These are phyloP conservation scores for Cystofilobasidium capitatum DNA, from an alignment of 768 basidiomycete genomes.

Conservation along the genomic window DNA sequence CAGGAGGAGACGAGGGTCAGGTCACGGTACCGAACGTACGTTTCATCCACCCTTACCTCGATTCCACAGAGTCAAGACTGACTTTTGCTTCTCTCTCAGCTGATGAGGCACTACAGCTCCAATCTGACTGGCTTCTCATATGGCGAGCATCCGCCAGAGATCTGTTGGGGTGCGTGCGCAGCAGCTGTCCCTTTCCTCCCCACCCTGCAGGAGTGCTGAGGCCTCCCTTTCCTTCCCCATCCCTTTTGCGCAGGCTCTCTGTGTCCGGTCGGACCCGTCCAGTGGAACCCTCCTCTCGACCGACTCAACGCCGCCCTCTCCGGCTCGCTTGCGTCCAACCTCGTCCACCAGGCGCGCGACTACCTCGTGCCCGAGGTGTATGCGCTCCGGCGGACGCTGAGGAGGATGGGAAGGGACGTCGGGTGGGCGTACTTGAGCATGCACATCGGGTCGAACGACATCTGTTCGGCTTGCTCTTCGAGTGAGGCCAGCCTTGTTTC, in stretches of 20 bases:
- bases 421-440: not conserved
- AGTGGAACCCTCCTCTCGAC: slow-evolving; percentile 11
- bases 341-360: slow-evolving; percentile 7
- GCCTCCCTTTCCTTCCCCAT: too few species aligned
- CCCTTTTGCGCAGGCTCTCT: slow-evolving; percentile 1
- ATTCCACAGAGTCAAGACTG: too few species aligned
- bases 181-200: not conserved
- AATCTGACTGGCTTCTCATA: slow-evolving; percentile 16
- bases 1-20: slow-evolving; percentile 15
- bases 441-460: slow-evolving; percentile 24
- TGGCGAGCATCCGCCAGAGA: slow-evolving; percentile 16
- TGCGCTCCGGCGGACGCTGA: too few species aligned
- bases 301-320: slow-evolving; percentile 24
- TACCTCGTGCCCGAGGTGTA: too few species aligned
- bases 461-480: not conserved
- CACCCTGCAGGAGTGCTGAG: not conserved
- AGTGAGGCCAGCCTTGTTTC: slow-evolving; percentile 1
- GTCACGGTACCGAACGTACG: slow-evolving; percentile 21
- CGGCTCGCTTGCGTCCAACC: slow-evolving; percentile 18
- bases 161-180: slow-evolving; percentile 19
- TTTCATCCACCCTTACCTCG: not conserved
- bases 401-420: not conserved
- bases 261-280: slow-evolving; percentile 17
- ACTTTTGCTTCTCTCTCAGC: not conserved
- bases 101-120: slow-evolving; percentile 19